Conservation (phyloP, 768 basidiomycete genomes). For the Tricholoma matsutake region DNA sequence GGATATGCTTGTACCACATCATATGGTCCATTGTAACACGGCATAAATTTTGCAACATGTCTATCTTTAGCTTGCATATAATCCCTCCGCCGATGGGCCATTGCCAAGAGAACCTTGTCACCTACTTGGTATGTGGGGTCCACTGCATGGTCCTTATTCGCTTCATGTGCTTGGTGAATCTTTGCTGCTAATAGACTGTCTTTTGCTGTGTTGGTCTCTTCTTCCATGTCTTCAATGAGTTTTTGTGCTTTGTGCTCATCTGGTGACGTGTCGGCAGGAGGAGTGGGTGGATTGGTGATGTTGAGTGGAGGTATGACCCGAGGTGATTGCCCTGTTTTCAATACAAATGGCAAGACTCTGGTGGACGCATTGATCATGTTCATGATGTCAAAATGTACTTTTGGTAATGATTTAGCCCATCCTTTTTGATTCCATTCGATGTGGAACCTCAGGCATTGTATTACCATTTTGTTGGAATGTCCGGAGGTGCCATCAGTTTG, state of each 20-base stretch:
- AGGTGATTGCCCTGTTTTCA: constrained; percentile 18
- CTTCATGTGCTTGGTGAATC: neutral
- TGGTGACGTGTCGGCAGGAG: neutral
- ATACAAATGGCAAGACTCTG: constrained; percentile 24
- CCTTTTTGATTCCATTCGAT: constrained; percentile 15
- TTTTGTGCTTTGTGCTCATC: neutral
- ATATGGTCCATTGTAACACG: no score
- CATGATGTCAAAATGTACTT: constrained; percentile 16
- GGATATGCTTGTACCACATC: no score
- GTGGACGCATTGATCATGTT: constrained; percentile 20
- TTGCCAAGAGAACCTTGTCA: neutral
- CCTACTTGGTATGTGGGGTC: neutral
- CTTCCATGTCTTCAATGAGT: neutral
- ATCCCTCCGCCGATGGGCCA: no score
- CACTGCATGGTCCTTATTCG: neutral
- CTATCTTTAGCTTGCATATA: no score
- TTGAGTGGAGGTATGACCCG: constrained; percentile 20
- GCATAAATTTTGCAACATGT: no score
- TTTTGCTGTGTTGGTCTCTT: neutral
- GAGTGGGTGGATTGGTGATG: constrained; percentile 6
- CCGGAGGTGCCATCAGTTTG: neutral
- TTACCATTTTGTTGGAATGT: neutral
- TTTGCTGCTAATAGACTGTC: neutral
- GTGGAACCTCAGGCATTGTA: neutral
- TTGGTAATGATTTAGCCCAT: constrained; percentile 23